These are phyloP conservation scores for Diutina catenulata DNA, from an alignment of 1,139 yeast species.

Conservation along the genomic window DNA sequence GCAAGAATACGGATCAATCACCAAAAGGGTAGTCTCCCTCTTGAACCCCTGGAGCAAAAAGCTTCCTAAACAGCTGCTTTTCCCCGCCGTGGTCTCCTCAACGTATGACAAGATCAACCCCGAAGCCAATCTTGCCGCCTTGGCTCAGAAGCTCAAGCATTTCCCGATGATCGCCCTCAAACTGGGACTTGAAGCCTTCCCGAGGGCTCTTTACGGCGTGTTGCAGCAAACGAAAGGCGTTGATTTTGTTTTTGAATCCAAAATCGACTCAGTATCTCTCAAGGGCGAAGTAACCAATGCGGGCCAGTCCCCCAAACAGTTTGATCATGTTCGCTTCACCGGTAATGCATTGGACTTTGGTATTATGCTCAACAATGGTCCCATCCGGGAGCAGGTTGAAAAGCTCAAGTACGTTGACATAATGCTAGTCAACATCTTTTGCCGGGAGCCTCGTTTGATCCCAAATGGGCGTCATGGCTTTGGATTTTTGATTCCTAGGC, in stretches of 20 bases:
- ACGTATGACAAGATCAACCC: too few species aligned
- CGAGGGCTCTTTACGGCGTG: conserved; percentile 26
- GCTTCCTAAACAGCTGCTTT: too few species aligned
- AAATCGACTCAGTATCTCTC: conserved; percentile 15
- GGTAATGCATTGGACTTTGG: neutral
- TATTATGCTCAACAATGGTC: neutral
- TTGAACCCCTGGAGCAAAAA: too few species aligned
- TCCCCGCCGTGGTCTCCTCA: too few species aligned
- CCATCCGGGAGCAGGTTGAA: neutral
- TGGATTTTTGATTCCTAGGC: conserved; percentile 73
- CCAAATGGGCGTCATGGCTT: conserved; percentile 44
- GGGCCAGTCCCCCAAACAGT: too few species aligned
- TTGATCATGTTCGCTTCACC: conserved; percentile 49
- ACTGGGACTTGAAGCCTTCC: conserved; percentile 44
- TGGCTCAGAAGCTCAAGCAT: conserved; percentile 25
- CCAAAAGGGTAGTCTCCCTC: conserved; percentile 23
- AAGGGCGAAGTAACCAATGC: neutral
- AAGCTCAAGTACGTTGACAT: neutral
- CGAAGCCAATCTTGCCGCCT: conserved; percentile 20
- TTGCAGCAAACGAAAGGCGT: conserved; percentile 30
- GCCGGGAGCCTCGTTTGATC: neutral
- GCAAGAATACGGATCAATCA: conserved; percentile 45
- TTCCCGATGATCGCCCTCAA: conserved; percentile 42
- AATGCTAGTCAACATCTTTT: neutral
- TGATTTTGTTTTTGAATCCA: conserved; percentile 17